A percentile compares a stretch with the other conserved stretches of the same genome.
Conservation (phyloP, 2,329 filamentous ascomycete genomes). For the Pseudophaeomoniella oleicola region DNA sequence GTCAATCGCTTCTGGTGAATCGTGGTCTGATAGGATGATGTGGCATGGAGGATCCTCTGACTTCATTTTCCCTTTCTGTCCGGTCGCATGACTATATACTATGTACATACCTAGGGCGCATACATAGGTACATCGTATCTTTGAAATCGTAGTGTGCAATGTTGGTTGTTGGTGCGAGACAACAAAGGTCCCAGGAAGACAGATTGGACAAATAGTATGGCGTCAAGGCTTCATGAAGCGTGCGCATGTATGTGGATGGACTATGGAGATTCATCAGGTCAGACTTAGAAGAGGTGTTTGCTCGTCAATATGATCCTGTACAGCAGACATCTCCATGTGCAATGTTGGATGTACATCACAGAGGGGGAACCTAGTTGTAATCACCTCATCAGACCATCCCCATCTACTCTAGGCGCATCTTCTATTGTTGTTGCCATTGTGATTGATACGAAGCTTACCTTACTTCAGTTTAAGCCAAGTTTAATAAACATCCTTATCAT, state of each 20-base stretch:
- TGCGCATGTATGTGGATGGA: not conserved
- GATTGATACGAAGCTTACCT: not conserved
- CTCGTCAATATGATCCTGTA: too few species aligned
- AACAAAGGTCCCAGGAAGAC: not conserved
- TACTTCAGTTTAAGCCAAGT: not conserved
- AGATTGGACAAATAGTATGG: not conserved
- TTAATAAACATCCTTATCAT: too few species aligned
- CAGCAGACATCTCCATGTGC: too few species aligned
- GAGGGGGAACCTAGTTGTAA: too few species aligned
- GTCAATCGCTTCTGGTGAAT: conserved; percentile 55
- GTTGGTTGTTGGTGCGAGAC: not conserved
- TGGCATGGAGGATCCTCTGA: conserved; percentile 42
- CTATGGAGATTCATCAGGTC: too few species aligned
- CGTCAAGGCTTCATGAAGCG: not conserved
- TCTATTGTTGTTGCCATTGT: not conserved
- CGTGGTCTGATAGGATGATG: conserved; percentile 53
- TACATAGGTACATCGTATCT: too few species aligned
- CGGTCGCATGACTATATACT: not conserved
- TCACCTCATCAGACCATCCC: too few species aligned
- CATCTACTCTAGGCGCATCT: too few species aligned
- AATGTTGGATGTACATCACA: too few species aligned
- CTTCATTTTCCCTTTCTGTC: not conserved
- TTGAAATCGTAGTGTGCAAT: too few species aligned
- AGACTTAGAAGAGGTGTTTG: too few species aligned
- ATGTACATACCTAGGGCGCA: too few species aligned